Conservation (phyloP, 2,329 filamentous ascomycete genomes). For the Paracoccidioides brasiliensis region DNA sequence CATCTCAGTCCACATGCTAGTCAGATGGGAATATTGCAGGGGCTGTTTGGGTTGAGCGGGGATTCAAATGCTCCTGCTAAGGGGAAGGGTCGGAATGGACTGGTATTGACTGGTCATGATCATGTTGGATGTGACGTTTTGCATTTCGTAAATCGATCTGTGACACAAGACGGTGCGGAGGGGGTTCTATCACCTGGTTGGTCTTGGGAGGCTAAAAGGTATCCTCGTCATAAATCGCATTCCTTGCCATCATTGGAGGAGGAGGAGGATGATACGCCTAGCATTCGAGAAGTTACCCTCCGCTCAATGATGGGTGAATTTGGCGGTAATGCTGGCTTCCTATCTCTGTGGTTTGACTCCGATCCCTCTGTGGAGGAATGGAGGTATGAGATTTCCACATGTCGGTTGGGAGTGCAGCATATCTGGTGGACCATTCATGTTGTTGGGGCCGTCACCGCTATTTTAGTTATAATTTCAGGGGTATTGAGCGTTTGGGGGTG, state of each 20-base stretch:
- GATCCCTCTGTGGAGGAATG: conserved; percentile 50
- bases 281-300: conserved; percentile 75
- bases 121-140: conserved; percentile 86
- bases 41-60: conserved; percentile 65
- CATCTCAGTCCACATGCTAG: conserved; percentile 64
- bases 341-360: conserved; percentile 81
- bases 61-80: conserved; percentile 43
- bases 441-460: conserved; percentile 43
- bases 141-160: conserved; percentile 59
- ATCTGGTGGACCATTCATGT: conserved; percentile 89
- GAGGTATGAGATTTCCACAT: conserved; percentile 68
- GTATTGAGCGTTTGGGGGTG: neutral
- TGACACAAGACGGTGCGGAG: conserved; percentile 9
- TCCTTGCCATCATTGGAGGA: neutral
- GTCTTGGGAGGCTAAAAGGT: conserved; percentile 27
- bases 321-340: conserved; percentile 76
- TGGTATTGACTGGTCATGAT: conserved; percentile 87
- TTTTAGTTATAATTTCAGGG: conserved; percentile 19
- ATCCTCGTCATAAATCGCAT: conserved; percentile 3
- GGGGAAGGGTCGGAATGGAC: conserved; percentile 56
- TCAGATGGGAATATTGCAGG: conserved; percentile 59
- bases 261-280: conserved; percentile 18
- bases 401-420: conserved; percentile 72
- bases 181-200: conserved; percentile 11
- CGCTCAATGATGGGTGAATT: conserved; percentile 98